Evolutionary conservation across 2,329 filamentous ascomycete species (phyloP).

Genomic region (Colletotrichum filicis): DNA sequence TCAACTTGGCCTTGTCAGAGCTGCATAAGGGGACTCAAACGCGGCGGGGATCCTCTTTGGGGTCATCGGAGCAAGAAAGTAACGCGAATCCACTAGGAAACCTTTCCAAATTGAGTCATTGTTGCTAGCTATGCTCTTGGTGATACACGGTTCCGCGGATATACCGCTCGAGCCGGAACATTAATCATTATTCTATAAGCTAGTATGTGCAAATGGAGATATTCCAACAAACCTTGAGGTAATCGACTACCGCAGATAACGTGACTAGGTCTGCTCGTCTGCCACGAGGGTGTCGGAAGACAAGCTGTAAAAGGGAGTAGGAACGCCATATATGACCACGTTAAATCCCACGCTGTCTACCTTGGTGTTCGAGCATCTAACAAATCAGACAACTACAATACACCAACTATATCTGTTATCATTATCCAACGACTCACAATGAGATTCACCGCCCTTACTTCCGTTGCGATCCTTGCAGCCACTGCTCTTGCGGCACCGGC

Average conservation of each 20-base stretch:
- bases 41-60: neutral
- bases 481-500: neutral
- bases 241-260: neutral
- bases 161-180: neutral
- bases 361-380: no score
- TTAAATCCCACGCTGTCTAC: neutral
- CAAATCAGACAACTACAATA: neutral
- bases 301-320: neutral
- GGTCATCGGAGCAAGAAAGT: neutral
- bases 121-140: neutral
- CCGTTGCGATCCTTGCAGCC: neutral
- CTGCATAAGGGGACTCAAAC: neutral
- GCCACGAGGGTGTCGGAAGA: neutral
- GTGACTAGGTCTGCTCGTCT: neutral
- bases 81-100: neutral
- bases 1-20: neutral
- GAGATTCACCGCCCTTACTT: neutral
- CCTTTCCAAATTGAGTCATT: neutral
- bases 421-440: neutral
- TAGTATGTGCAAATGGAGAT: neutral
- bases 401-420: neutral
- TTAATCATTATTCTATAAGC: neutral
- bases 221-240: neutral
- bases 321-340: neutral
- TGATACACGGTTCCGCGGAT: neutral